phyloP scores from a whole-genome alignment of 1,284 basidiomycete species.

The Gymnopus androsaceus region DNA sequence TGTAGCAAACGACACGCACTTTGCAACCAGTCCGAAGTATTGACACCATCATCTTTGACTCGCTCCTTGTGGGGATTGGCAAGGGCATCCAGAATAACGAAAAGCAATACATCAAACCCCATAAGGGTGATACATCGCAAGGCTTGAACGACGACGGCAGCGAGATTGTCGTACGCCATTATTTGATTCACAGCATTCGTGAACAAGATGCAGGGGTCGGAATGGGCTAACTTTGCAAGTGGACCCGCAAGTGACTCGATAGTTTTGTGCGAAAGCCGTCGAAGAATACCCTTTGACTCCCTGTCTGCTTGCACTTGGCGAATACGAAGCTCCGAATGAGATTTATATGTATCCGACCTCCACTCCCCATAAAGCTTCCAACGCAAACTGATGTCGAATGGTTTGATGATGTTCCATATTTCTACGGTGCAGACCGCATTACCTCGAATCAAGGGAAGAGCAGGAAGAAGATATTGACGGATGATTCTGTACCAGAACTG shows the following conservation, averaged over 20 bases:
- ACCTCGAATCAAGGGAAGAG: slow-evolving; percentile 81
- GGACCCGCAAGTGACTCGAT: slow-evolving; percentile 81
- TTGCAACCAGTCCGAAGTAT: slow-evolving; percentile 91
- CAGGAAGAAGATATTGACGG: slow-evolving; percentile 83
- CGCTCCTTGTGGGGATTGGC: slow-evolving; percentile 84
- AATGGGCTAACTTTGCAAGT: slow-evolving; percentile 93
- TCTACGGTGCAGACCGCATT: slow-evolving; percentile 88
- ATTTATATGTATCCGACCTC: slow-evolving; percentile 74
- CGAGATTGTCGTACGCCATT: slow-evolving; percentile 96
- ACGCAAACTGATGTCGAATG: slow-evolving; percentile 78
- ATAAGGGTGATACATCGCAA: slow-evolving; percentile 88
- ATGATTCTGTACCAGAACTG: slow-evolving; percentile 82
- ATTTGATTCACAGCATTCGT: slow-evolving; percentile 89
- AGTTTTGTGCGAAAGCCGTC: slow-evolving; percentile 81
- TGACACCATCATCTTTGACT: slow-evolving; percentile 91
- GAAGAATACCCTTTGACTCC: slow-evolving; percentile 79
- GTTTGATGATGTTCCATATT: slow-evolving; percentile 83
- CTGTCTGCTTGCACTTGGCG: slow-evolving; percentile 72
- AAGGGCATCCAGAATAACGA: slow-evolving; percentile 85
- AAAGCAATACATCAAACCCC: slow-evolving; percentile 93
- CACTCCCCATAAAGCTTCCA: slow-evolving; percentile 96
- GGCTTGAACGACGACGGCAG: slow-evolving; percentile 88
- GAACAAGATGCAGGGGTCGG: slow-evolving; percentile 93
- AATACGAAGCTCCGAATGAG: slow-evolving; percentile 73
- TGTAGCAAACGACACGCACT: slow-evolving; percentile 54